These are phyloP conservation scores for Serendipita indica DNA, from an alignment of 768 basidiomycete genomes.

Conservation along the genomic window DNA sequence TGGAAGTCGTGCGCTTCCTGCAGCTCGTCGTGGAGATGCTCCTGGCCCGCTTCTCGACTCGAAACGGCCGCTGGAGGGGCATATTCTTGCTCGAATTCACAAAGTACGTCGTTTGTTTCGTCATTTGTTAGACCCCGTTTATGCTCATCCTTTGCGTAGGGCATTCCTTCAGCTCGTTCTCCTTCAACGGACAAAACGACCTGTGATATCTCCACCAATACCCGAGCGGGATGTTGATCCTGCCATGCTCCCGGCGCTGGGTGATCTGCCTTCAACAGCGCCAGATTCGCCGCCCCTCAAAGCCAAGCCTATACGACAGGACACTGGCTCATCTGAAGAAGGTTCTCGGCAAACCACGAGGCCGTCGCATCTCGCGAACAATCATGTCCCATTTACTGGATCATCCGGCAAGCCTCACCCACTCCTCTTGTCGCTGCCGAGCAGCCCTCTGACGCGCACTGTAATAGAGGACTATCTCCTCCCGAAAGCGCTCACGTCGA, in stretches of 20 bases:
- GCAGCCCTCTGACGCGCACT: constrained; percentile 24
- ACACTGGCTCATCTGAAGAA: background rate
- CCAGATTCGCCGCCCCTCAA: constrained; percentile 4
- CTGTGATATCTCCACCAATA: constrained; percentile 60
- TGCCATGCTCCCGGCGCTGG: constrained; percentile 38
- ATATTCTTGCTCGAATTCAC: constrained; percentile 63
- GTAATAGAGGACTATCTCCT: constrained; percentile 61
- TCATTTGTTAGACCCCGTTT: background rate
- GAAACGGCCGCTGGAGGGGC: constrained; percentile 54
- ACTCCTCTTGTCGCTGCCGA: constrained; percentile 26
- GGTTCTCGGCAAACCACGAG: constrained; percentile 40
- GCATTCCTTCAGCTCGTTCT: constrained; percentile 59
- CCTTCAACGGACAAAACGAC: constrained; percentile 58
- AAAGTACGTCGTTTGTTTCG: constrained; percentile 45
- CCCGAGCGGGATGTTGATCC: constrained; percentile 85
- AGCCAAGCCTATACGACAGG: background rate
- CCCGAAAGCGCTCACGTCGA: constrained; percentile 62
- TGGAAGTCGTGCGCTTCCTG: constrained; percentile 65
- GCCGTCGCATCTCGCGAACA: constrained; percentile 71
- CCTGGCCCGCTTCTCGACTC: constrained; percentile 52
- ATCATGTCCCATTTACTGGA: constrained; percentile 44
- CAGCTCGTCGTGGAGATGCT: constrained; percentile 87
- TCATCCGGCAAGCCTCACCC: constrained; percentile 30
- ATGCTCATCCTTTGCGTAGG: constrained; percentile 29
- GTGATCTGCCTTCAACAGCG: constrained; percentile 30